Evolutionary conservation across 805 yeast species (phyloP).

Genomic region (fission yeast (Schizosaccharomyces pombe)): ASM294v3 CU329670.1:5070501-5071000

Average conservation of each 20-base stretch:
- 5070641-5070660: conserved; percentile 1
- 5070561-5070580: background rate
- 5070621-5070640: background rate
- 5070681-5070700: background rate
- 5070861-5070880: too few relatives aligned
- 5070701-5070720: background rate
- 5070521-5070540: background rate
- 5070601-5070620: background rate
- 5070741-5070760: background rate
- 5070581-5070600: background rate
- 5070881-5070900: too few relatives aligned
- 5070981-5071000: too few relatives aligned
- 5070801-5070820: background rate
- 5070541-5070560: background rate
- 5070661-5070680: background rate
- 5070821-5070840: too few relatives aligned
- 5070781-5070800: background rate
- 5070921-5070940: too few relatives aligned
- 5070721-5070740: background rate
- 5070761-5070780: background rate
- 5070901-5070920: too few relatives aligned
- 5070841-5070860: too few relatives aligned
- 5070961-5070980: too few relatives aligned
- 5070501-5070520: background rate
- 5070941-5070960: too few relatives aligned